A percentile compares a stretch with the other conserved stretches of the same genome.
Evolutionary conservation across 345 rosid species (phyloP).

Genomic region (Bruguiera parviflora): DNA sequence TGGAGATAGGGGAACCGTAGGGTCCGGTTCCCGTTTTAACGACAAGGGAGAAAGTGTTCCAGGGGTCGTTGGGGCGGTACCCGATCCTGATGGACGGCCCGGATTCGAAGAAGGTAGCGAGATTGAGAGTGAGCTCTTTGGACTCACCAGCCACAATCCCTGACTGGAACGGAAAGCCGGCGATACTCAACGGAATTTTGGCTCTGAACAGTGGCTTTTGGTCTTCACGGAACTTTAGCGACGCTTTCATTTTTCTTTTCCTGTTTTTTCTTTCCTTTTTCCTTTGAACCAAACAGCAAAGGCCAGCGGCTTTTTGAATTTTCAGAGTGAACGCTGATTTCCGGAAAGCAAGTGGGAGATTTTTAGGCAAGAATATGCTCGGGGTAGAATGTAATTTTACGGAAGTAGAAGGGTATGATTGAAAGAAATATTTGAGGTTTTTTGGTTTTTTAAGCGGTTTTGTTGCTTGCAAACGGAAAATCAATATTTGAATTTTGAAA

Average conservation of each 20-base stretch:
- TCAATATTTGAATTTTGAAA: no score
- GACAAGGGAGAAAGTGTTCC: constrained; percentile 80
- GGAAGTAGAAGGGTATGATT: no score
- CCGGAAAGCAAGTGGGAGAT: no score
- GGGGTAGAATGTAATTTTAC: no score
- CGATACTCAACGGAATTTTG: constrained; percentile 67
- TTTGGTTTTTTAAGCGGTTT: no score
- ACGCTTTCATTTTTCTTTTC: constrained; percentile 61
- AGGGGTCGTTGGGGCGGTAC: constrained; percentile 87
- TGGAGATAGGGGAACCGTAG: constrained; percentile 68
- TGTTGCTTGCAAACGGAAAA: no score
- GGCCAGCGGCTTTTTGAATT: no score
- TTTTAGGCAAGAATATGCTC: no score
- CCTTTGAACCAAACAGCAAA: no score
- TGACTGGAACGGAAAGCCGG: constrained; percentile 85
- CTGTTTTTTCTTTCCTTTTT: no score
- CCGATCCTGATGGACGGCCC: constrained; percentile 78
- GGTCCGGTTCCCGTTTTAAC: constrained; percentile 81
- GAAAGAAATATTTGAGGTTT: no score
- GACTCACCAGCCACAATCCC: constrained; percentile 88
- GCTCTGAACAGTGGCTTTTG: constrained; percentile 77
- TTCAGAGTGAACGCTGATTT: no score
- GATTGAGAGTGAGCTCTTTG: constrained; percentile 72
- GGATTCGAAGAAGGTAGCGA: constrained; percentile 74
- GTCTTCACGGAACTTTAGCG: constrained; percentile 88